Percentiles rank a stretch among this genome's conserved stretches.
Evolutionary conservation across 163 green algal species (phyloP).

Genomic region (Trebouxia gelatinosa): DNA sequence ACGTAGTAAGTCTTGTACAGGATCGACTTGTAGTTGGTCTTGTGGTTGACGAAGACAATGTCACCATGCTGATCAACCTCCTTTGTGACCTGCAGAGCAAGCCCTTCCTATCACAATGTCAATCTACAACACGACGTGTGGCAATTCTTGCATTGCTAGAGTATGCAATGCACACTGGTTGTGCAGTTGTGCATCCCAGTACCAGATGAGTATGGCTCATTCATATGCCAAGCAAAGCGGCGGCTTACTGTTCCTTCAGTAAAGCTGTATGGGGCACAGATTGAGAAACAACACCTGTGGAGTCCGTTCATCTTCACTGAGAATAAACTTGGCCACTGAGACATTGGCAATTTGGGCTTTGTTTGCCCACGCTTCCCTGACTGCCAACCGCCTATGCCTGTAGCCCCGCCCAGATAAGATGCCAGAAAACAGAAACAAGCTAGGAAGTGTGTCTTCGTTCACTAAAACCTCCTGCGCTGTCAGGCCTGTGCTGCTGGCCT

Average conservation of each 20-base stretch:
- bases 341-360: conserved; percentile 33
- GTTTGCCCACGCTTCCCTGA: conserved; percentile 55
- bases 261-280: too few relatives aligned
- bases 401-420: conserved; percentile 56
- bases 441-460: neutral
- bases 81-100: conserved; percentile 30
- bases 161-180: neutral
- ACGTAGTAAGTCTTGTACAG: conserved; percentile 61
- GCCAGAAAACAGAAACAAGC: conserved; percentile 57
- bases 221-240: neutral
- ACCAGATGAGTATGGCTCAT: neutral
- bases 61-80: conserved; percentile 51
- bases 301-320: conserved; percentile 55
- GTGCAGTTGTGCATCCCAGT: neutral
- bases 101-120: neutral
- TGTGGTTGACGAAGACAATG: conserved; percentile 54
- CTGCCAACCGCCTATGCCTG: conserved; percentile 40
- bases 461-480: too few relatives aligned
- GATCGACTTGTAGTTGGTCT: conserved; percentile 65
- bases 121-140: too few relatives aligned
- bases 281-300: conserved; percentile 46
- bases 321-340: conserved; percentile 46
- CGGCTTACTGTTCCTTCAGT: too few relatives aligned
- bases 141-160: neutral
- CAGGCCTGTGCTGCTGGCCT: neutral